Percentiles rank a stretch among this genome's conserved stretches.
These are phyloP conservation scores for Mrakia blollopis DNA, from an alignment of 768 basidiomycete genomes.

Conservation along the genomic window DNA sequence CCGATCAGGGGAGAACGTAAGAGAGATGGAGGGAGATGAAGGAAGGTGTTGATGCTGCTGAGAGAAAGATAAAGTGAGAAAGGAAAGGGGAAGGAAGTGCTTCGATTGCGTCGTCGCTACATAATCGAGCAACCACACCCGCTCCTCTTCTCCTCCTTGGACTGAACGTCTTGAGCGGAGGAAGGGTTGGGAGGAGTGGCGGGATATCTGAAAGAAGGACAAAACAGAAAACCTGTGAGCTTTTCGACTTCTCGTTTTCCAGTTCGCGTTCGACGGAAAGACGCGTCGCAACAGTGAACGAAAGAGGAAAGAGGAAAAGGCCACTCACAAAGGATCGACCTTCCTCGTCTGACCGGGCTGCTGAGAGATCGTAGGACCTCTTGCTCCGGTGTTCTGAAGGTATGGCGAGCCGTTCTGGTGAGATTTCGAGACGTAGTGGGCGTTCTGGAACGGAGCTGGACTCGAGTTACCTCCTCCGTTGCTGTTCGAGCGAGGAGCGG, in stretches of 20 bases:
- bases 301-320: neutral
- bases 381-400: neutral
- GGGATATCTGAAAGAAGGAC: neutral
- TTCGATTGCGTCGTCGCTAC: neutral
- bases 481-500: neutral
- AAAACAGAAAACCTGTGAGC: neutral
- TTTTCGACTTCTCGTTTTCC: too few relatives aligned
- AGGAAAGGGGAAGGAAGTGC: neutral
- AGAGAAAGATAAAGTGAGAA: neutral
- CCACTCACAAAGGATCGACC: neutral
- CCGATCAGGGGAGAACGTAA: too few relatives aligned
- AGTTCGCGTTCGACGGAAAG: neutral
- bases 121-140: constrained; percentile 7
- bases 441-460: neutral
- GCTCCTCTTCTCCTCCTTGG: neutral
- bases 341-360: neutral
- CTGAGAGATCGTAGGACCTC: neutral
- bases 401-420: neutral
- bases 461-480: neutral
- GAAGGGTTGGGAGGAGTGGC: neutral
- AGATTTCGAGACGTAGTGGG: neutral
- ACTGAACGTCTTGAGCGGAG: neutral
- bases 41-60: neutral
- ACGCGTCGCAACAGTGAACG: neutral
- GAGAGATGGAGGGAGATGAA: too few relatives aligned